Evolutionary conservation across 2,329 filamentous ascomycete species (phyloP).

Genomic region (Escovopsis sp.): DNA sequence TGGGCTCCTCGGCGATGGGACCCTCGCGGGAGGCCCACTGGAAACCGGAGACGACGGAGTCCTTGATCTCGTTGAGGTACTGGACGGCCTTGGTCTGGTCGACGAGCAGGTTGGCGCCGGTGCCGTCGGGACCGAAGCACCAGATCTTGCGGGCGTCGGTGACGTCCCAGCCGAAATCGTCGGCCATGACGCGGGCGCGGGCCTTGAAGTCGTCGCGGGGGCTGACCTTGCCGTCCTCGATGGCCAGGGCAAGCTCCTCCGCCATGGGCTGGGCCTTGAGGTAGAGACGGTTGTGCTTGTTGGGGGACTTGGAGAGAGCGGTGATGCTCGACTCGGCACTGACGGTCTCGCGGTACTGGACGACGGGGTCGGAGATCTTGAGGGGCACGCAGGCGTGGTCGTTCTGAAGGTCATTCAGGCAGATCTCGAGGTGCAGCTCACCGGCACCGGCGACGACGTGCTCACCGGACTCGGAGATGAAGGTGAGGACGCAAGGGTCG

Average conservation of each 20-base stretch:
- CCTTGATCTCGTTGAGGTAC: slow-evolving; percentile 99
- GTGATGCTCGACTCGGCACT: slow-evolving; percentile 73
- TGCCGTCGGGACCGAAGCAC: slow-evolving; percentile 98
- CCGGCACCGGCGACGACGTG: slow-evolving; percentile 98
- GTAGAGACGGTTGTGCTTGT: slow-evolving; percentile 99
- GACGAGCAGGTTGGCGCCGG: slow-evolving; percentile 92
- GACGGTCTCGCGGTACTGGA: slow-evolving; percentile 97
- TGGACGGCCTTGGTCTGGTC: slow-evolving; percentile 99
- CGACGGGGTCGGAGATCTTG: slow-evolving; percentile 94
- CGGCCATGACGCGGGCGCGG: slow-evolving; percentile 87
- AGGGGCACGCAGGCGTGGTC: slow-evolving; percentile 98
- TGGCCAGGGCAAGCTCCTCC: slow-evolving; percentile 82
- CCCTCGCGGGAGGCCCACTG: slow-evolving; percentile 98
- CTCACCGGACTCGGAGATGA: slow-evolving; percentile 85
- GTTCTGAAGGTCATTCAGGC: slow-evolving; percentile 98
- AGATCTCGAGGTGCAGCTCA: slow-evolving; percentile 99
- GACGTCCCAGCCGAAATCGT: slow-evolving; percentile 98
- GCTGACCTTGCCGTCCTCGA: slow-evolving; percentile 80
- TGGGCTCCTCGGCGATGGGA: slow-evolving; percentile 94
- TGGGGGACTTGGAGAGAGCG: slow-evolving; percentile 97
- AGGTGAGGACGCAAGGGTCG: slow-evolving; percentile 91
- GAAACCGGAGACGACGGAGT: slow-evolving; percentile 98
- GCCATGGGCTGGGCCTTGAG: slow-evolving; percentile 79
- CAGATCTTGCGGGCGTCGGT: slow-evolving; percentile 99
- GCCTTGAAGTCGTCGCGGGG: slow-evolving; percentile 98